Base-by-base conservation (phyloP, 768 basidiomycete species). In the Tricholoma furcatifolium region DNA sequence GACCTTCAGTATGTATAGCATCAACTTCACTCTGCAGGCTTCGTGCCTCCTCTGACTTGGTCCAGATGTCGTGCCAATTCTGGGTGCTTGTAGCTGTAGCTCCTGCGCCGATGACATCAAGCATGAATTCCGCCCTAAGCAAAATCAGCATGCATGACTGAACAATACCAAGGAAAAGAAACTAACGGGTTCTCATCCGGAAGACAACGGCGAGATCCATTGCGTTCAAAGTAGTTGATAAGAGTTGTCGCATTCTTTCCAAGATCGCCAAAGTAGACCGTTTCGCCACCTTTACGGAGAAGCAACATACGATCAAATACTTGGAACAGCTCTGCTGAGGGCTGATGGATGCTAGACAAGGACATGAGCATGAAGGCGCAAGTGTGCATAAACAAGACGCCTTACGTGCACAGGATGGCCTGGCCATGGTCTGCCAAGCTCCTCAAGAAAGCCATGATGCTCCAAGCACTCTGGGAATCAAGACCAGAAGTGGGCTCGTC, bases 401-500 rank as follows among this genome's bases (percentile, higher is more conserved):
- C 84, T 49, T 60, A 85, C 76, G 90, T 95, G 84, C 92, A 94
- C 12, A 95, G 72, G 54, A 95, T 93, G 35, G 90, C 87, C 61
- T 93, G 92, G 1, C 93, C 93, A 52, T 80, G 82, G 55, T 88
- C 80, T 6, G 91, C 90, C 27, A 94, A 81, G 47, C 82, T 79
- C 11, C 85, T 77, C 35, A 94, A 71, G 73, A 94, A 91, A 1
- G 77, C 69, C 51, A 91, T 71, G 53, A 93, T 91, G 10, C 84
- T 85, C 89, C 90, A 91, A 2, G 91, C 91, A 50, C 85, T 88
- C 68, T 92, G 90, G 0, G 90, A 91, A 66, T 93, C 91, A 14
- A 94, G 74, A 24, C 92, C 91, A 35, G 89, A 86, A 2, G 93
- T 95, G 0, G 93, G 93, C 65, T 95, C 92, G 60, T 94, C 93